Base-by-base conservation (phyloP, 208 protist species). In the Trypanosoma boissoni region DNA sequence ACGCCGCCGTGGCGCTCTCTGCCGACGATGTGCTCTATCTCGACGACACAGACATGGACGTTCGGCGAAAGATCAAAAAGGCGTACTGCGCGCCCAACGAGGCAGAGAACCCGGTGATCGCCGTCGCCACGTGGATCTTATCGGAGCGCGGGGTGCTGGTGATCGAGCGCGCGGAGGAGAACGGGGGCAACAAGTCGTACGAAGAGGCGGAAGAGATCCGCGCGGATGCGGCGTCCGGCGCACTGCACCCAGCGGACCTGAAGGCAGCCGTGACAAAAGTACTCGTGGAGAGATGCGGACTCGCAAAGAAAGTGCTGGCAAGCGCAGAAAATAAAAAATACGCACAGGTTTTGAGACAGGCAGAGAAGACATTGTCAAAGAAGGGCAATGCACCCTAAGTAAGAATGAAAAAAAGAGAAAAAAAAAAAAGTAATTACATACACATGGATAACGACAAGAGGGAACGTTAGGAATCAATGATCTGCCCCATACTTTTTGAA, bases 1-100 rank as follows among this genome's bases (percentile, higher is more conserved):
- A 52, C 2, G 70, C 65, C 14, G 59, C 86, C 21, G 94, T 92
- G 59, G n/a, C n/a, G n/a, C n/a, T n/a, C n/a, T n/a, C n/a, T n/a
- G 76, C 82, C 10, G 98, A 99, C 64, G 91, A 95, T 27, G 86
- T 98, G 27, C 92, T 99, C 23, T 99, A 97, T 72, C 91, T 99
- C 61, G 98, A 99, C 63, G 98, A 99, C 68, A 82, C 76, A 24
- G 80, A 86, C 16, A 88, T 91, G 65, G 96, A 98, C 34, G 80
- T 99, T 8, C 78, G 88, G 8, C 72, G 80, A 18, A 99, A 99
- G 74, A 94, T 99, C 21, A 97, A 95, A 55, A 96, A 96, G 60
- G 97, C 96, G 20, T 99, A 92, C 73, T 98, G 93, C 63, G 93
- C 95, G 5, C 78, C 78, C 0, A 84, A 86, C 21, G 89, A 96